Evolutionary conservation across 345 rosid genomes (phyloP).

Genomic region (Eucalyptus cloeziana): DNA sequence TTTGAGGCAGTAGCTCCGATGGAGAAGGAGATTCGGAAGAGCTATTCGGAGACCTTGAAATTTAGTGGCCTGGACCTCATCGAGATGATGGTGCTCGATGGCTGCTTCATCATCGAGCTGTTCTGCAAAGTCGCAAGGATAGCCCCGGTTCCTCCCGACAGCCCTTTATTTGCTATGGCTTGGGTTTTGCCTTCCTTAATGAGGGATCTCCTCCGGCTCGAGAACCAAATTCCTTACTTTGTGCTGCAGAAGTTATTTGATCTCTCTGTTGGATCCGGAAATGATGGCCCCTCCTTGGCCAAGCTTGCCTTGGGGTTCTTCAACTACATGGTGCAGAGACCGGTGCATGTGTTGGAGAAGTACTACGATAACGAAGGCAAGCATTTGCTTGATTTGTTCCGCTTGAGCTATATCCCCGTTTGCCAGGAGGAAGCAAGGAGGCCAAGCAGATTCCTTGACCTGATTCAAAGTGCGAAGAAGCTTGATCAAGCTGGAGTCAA

Average conservation of each 20-base stretch:
- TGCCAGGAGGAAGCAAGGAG: background rate
- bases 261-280: constrained; percentile 11
- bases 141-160: constrained; percentile 19
- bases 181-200: constrained; percentile 63
- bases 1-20: constrained; percentile 19
- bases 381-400: constrained; percentile 68
- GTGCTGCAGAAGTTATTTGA: constrained; percentile 46
- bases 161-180: constrained; percentile 54
- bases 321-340: constrained; percentile 32
- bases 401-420: constrained; percentile 26
- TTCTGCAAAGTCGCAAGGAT: constrained; percentile 38
- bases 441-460: background rate
- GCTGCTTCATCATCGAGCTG: constrained; percentile 46
- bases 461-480: constrained; percentile 56
- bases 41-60: constrained; percentile 47
- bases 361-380: constrained; percentile 8
- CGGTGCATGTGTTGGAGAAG: constrained; percentile 11
- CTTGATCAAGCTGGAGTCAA: constrained; percentile 36
- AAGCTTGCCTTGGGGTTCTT: constrained; percentile 49
- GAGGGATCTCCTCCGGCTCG: constrained; percentile 44
- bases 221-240: constrained; percentile 66
- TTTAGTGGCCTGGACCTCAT: constrained; percentile 18
- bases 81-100: constrained; percentile 68
- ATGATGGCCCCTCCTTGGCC: constrained; percentile 17
- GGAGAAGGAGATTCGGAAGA: constrained; percentile 34